These are phyloP conservation scores for Mucor velutinosus DNA, from an alignment of 371 early-diverging fungal genomes.

Conservation along the genomic window DNA sequence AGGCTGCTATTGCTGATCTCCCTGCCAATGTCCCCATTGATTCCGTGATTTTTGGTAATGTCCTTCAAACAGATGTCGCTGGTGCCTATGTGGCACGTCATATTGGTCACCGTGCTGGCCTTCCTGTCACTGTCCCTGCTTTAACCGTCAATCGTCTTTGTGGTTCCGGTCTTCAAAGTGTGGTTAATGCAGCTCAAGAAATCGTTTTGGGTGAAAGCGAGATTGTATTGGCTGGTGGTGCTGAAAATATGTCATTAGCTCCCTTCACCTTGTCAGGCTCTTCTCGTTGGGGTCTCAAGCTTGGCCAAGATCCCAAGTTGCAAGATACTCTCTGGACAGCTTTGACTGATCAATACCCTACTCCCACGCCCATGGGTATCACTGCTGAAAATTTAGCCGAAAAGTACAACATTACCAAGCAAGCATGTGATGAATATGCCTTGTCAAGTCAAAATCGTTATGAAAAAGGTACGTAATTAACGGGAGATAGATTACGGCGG, in stretches of 20 bases:
- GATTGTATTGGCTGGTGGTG: conserved; percentile 89
- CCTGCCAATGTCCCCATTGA: conserved; percentile 77
- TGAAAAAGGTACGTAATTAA: conserved; percentile 71
- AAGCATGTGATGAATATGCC: conserved; percentile 90
- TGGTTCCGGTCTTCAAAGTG: conserved; percentile 94
- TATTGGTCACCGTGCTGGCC: conserved; percentile 85
- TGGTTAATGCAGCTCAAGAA: conserved; percentile 92
- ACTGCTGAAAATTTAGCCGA: conserved; percentile 95
- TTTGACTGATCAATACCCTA: conserved; percentile 88
- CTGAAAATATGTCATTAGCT: conserved; percentile 93
- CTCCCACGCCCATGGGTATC: conserved; percentile 90
- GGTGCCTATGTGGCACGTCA: conserved; percentile 94
- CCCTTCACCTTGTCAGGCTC: conserved; percentile 81
- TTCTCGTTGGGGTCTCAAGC: conserved; percentile 81
- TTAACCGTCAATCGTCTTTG: conserved; percentile 95
- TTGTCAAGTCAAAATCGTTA: conserved; percentile 83
- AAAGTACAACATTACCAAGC: conserved; percentile 79
- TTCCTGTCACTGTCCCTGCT: conserved; percentile 83
- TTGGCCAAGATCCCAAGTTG: conserved; percentile 85
- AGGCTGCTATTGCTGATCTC: conserved; percentile 80
- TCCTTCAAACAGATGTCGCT: conserved; percentile 81
- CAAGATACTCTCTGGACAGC: conserved; percentile 88
- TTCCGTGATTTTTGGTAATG: conserved; percentile 95
- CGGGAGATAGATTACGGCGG: no score
- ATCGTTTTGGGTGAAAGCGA: conserved; percentile 83